Evolutionary conservation across 2,329 filamentous ascomycete genomes (phyloP).

Genomic region (Sporothrix inflata): DNA sequence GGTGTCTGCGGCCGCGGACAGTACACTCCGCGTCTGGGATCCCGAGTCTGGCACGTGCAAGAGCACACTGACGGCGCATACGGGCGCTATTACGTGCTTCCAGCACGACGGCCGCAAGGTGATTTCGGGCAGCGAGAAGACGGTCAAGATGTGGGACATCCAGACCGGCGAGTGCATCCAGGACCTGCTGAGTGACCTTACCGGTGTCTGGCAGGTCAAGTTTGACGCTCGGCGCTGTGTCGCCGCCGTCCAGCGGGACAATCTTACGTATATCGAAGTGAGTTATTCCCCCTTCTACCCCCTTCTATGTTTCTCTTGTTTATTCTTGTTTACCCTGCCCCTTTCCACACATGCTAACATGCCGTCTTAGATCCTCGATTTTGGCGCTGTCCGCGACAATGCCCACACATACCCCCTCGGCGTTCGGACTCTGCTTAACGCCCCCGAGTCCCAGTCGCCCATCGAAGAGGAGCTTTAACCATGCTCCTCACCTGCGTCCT

Average conservation of each 20-base stretch:
- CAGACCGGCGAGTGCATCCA: slow-evolving; percentile 88
- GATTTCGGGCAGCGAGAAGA: slow-evolving; percentile 93
- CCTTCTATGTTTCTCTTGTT: background rate
- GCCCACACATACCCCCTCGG: slow-evolving; percentile 76
- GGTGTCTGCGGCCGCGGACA: slow-evolving; percentile 93
- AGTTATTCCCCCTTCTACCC: slow-evolving; percentile 43
- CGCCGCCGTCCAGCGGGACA: slow-evolving; percentile 91
- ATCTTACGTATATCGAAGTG: slow-evolving; percentile 94
- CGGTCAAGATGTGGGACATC: slow-evolving; percentile 98
- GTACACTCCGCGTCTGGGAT: slow-evolving; percentile 95
- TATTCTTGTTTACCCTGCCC: slow-evolving; percentile 17
- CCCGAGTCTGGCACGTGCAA: slow-evolving; percentile 90
- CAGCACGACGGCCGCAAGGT: slow-evolving; percentile 97
- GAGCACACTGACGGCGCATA: slow-evolving; percentile 88
- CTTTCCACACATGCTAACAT: slow-evolving; percentile 31
- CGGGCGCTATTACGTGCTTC: slow-evolving; percentile 97
- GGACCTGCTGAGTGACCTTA: slow-evolving; percentile 89
- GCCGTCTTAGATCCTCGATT: slow-evolving; percentile 83
- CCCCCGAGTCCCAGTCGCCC: slow-evolving; percentile 56
- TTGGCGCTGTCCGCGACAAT: slow-evolving; percentile 90
- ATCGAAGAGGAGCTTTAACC: slow-evolving; percentile 50
- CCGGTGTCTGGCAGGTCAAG: slow-evolving; percentile 98
- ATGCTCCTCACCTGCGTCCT: too few relatives aligned
- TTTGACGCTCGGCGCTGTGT: slow-evolving; percentile 96
- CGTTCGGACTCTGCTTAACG: slow-evolving; percentile 71